These are phyloP conservation scores for Venturiaceae sp. DNA, from an alignment of 2,329 filamentous ascomycete species.

Conservation along the genomic window DNA sequence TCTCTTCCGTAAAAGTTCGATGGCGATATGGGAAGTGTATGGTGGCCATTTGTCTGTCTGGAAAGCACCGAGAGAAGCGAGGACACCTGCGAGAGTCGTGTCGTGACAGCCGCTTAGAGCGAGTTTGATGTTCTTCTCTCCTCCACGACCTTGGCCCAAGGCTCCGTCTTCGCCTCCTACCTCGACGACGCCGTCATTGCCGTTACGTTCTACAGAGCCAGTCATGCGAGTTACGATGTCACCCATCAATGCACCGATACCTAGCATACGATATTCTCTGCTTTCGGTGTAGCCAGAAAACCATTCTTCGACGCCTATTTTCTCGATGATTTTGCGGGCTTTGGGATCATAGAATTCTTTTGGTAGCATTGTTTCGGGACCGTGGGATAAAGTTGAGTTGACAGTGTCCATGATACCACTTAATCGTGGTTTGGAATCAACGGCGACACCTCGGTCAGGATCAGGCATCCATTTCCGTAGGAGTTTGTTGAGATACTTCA, in stretches of 20 bases:
- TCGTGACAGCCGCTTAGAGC: constrained; percentile 84
- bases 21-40: constrained; percentile 82
- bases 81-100: constrained; percentile 74
- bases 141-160: constrained; percentile 32
- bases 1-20: constrained; percentile 70
- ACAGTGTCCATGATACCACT: constrained; percentile 92
- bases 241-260: constrained; percentile 76
- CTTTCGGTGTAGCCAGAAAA: constrained; percentile 79
- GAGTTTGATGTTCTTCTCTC: constrained; percentile 54
- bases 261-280: constrained; percentile 76
- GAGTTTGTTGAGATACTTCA: constrained; percentile 69
- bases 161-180: constrained; percentile 23
- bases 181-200: constrained; percentile 28
- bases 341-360: constrained; percentile 78
- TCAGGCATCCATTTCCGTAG: constrained; percentile 82
- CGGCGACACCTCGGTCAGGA: constrained; percentile 55
- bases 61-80: constrained; percentile 73
- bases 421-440: constrained; percentile 75
- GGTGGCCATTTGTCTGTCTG: constrained; percentile 72
- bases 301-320: constrained; percentile 83
- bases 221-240: constrained; percentile 57
- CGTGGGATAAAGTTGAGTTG: constrained; percentile 81
- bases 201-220: constrained; percentile 23
- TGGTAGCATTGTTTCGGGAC: constrained; percentile 67
- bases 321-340: constrained; percentile 57